These are phyloP conservation scores for Alopecurus myosuroides DNA, from an alignment of 176 grass and related monocot species.

Conservation along the genomic window DNA sequence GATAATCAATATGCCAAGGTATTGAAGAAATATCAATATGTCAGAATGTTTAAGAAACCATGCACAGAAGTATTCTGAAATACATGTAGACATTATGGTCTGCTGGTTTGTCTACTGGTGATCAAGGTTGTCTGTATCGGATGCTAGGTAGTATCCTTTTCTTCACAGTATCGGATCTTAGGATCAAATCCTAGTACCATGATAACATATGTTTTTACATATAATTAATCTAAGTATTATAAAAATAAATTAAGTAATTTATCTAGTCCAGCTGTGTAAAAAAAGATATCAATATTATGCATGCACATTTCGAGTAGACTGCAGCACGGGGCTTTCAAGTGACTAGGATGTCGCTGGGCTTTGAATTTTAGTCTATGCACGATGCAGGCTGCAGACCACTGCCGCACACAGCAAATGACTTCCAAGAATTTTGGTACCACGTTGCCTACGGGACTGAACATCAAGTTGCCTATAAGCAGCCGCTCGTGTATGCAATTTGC, in stretches of 20 bases:
- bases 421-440: background rate
- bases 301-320: background rate
- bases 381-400: background rate
- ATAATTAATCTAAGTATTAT: background rate
- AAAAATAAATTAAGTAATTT: background rate
- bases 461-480: background rate
- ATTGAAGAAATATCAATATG: background rate
- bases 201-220: background rate
- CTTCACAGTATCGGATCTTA: background rate
- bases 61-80: background rate
- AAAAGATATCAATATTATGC: background rate
- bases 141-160: background rate
- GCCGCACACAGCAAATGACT: background rate
- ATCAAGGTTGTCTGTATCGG: background rate
- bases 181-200: background rate
- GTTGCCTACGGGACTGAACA: background rate
- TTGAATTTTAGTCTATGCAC: background rate
- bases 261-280: background rate
- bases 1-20: background rate
- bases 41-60: background rate
- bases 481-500: background rate
- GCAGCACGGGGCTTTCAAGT: background rate
- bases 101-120: background rate
- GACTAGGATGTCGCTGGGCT: background rate
- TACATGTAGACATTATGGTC: background rate